Base-by-base conservation (phyloP, 305 asterid species). In the Plantago coronopus region DNA sequence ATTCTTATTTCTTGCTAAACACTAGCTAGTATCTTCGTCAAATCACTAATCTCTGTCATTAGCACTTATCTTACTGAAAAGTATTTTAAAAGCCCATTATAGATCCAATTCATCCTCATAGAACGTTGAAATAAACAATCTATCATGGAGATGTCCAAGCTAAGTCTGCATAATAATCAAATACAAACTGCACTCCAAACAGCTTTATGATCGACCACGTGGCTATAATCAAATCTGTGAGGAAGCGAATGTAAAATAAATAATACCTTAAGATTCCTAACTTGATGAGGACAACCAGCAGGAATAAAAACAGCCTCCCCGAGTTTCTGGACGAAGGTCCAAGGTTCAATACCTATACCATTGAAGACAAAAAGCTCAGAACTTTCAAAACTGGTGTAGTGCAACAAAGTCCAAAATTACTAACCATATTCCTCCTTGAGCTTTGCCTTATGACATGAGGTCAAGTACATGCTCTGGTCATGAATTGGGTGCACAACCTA, bases 401-500 rank as follows among this genome's bases (percentile, higher is more conserved):
- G 38, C 38, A 53, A 53, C 14, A 23, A 12, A 31, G 38, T 5
- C 14, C 23, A 3, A 17, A 53, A 18, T 31, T 15, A 14, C 17
- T 34, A 7, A 34, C 40, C 40, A 34, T 34, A 31, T 34, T 34
- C 13, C 66, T 80, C 70, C 74, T 74, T 80, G 61, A 80, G 81
- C 65, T 77, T 76, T 51, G 58, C 58, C 66, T 74, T 77, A 61
- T 80, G 85, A 68, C 74, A 69, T 16, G 73, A 48, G 27, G 61
- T 77, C 67, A 80, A 49, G 68, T 72, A 80, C 58, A 80, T 56
- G 72, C 72, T 60, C 63, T 80, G 83, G 57, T 80, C 85, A 64
- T 80, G 85, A 61, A 79, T 74, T 20, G 85, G 82, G 66, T 77
- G 85, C 43, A 74, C 66, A 70, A 74, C 76, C 78, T 77, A 58